These are phyloP conservation scores for Verticillium nonalfalfae DNA, from an alignment of 2,329 filamentous ascomycete genomes.

Conservation along the genomic window DNA sequence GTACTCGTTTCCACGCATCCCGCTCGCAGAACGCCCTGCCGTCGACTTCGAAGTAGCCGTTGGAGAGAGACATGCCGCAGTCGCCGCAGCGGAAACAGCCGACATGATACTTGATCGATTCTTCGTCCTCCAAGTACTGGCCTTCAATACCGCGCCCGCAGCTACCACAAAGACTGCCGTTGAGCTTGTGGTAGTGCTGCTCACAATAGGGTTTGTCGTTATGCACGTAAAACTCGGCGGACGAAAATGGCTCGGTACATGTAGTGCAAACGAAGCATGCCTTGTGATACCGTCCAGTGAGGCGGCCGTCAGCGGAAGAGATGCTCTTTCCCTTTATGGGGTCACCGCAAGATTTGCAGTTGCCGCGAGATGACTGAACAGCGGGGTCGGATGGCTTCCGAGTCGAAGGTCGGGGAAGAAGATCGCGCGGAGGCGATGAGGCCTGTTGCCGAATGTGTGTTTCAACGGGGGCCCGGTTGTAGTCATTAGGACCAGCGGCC, in stretches of 20 bases:
- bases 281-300: constrained; percentile 93
- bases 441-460: not conserved
- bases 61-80: constrained; percentile 65
- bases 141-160: constrained; percentile 89
- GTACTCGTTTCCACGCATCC: constrained; percentile 62
- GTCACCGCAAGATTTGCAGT: constrained; percentile 75
- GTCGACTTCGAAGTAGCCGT: constrained; percentile 88
- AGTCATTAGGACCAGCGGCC: constrained; percentile 10
- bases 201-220: constrained; percentile 85
- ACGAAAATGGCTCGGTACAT: constrained; percentile 74
- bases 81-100: constrained; percentile 79
- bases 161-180: constrained; percentile 74
- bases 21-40: constrained; percentile 79
- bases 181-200: constrained; percentile 86
- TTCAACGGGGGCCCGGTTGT: not conserved
- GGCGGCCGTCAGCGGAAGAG: constrained; percentile 83
- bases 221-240: constrained; percentile 87
- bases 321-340: constrained; percentile 86
- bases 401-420: constrained; percentile 38
- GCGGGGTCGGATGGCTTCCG: constrained; percentile 53
- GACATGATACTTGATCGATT: constrained; percentile 74
- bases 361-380: constrained; percentile 51
- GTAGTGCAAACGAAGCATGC: constrained; percentile 88
- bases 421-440: constrained; percentile 15
- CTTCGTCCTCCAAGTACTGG: constrained; percentile 81